These are phyloP conservation scores for sunflower (Helianthus annuus) DNA, from an alignment of 129 eudicot genomes.

Conservation along the genomic window DNA sequence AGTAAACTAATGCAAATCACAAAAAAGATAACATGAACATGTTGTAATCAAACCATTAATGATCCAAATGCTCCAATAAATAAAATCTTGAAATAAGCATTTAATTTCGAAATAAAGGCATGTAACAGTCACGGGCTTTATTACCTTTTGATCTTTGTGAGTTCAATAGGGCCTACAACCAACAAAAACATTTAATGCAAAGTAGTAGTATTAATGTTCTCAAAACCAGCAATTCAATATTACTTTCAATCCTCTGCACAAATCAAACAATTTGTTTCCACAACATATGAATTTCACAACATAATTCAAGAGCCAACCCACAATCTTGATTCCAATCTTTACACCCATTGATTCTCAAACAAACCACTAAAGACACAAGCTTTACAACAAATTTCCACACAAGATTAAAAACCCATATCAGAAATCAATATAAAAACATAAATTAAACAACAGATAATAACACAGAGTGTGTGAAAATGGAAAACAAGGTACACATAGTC, in stretches of 20 bases:
- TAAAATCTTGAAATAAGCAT: conserved; percentile 9
- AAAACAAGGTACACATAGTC: conserved; percentile 35
- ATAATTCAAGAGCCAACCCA: conserved; percentile 20
- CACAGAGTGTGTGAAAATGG: conserved; percentile 47
- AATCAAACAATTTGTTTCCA: not conserved
- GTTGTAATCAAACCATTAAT: conserved; percentile 13
- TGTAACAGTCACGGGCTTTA: not conserved
- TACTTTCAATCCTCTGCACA: not conserved
- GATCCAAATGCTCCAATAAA: conserved; percentile 11
- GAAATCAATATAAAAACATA: conserved; percentile 3
- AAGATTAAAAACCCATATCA: conserved; percentile 29
- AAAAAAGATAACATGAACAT: not conserved
- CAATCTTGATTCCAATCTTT: not conserved
- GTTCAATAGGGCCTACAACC: not conserved
- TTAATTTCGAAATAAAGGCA: not conserved
- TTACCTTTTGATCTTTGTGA: not conserved
- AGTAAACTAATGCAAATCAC: too few relatives aligned
- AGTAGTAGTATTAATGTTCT: conserved; percentile 1
- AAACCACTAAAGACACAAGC: conserved; percentile 29
- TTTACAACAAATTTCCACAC: not conserved
- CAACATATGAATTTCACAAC: conserved; percentile 4
- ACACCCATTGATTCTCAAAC: not conserved
- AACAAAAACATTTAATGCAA: not conserved
- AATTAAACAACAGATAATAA: conserved; percentile 10
- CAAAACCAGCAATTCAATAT: conserved; percentile 8